These are phyloP conservation scores for Fusarium sp. DNA, from an alignment of 2,329 filamentous ascomycete genomes.

Conservation along the genomic window DNA sequence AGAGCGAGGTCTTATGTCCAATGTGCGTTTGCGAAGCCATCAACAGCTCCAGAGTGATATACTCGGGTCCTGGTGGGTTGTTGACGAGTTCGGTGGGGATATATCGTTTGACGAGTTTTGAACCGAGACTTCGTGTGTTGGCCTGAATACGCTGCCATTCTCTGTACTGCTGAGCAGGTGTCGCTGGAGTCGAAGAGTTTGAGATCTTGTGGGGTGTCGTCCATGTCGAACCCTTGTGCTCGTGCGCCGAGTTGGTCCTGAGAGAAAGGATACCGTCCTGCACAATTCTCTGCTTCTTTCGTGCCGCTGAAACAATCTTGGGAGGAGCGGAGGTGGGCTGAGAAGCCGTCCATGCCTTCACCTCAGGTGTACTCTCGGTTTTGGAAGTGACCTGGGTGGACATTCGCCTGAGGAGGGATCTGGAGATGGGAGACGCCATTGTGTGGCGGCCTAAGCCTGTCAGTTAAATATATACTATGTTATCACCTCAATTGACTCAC, in stretches of 20 bases:
- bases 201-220: constrained; percentile 50
- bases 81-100: constrained; percentile 73
- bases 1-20: constrained; percentile 89
- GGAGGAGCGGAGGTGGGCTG: constrained; percentile 38
- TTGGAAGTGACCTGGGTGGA: constrained; percentile 47
- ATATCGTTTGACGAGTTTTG: constrained; percentile 67
- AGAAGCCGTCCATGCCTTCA: constrained; percentile 40
- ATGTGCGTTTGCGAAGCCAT: constrained; percentile 89
- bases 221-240: constrained; percentile 53
- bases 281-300: constrained; percentile 53
- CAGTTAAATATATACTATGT: constrained; percentile 13
- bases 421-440: constrained; percentile 60
- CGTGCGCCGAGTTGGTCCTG: constrained; percentile 51
- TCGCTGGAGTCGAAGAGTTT: constrained; percentile 53
- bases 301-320: constrained; percentile 44
- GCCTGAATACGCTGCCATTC: constrained; percentile 56
- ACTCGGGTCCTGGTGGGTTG: constrained; percentile 79
- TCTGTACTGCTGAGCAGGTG: constrained; percentile 56
- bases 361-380: constrained; percentile 28
- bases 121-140: constrained; percentile 63
- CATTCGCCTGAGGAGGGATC: constrained; percentile 50
- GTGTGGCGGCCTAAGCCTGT: constrained; percentile 63
- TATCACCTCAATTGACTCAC: constrained; percentile 55
- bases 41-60: constrained; percentile 90
- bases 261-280: constrained; percentile 53